Base-by-base conservation (phyloP, 1,284 basidiomycete genomes). In the Naganishia sp. region DNA sequence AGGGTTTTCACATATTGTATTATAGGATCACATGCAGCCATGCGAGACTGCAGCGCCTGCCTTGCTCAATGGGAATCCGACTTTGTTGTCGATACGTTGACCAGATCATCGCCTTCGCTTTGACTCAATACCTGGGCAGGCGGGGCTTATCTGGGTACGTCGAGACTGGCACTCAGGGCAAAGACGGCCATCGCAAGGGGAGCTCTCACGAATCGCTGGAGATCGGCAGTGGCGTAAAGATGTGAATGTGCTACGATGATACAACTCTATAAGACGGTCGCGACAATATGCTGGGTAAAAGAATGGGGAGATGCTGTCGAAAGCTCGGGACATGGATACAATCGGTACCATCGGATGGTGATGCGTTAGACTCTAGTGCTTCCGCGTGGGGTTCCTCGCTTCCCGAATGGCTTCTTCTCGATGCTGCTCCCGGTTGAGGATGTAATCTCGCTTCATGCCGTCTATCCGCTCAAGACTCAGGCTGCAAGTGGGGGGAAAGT, bases 401-500 rank as follows among this genome's bases (percentile, higher is more conserved):
- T 67, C 60, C 23, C 46, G 46, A 18, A 67, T 67, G 11, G 68
- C 68, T 11, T 63, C 60, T 18, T 62, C 56, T 21, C 49, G 54
- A 25, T 61, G 46, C 46, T 69, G 39, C 9, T 57, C 60, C 50
- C 79, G 72, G 67, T 77, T 70, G 9, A 74, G 70, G 45, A 80
- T 78, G 67, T 76, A 79, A 35, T 80, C 77, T 50, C 74, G 69
- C 67, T 77, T 78, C 67, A 77, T 68, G 25, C 67, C 71, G 63
- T 80, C 79, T 51, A 79, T 66, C 25, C 74, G 65, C 45, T 76
- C 76, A 32, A 72, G 58, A 18, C 73, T 71, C 70, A 77, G 72
- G 49, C 78, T 79, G 63, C 49, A 11, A 10, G 39, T 17, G 23
- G 21, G n/a, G 46, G 28, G 28, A 2, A 53, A 28, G 21, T 18